A percentile compares a stretch with the other conserved stretches of the same genome.
Evolutionary conservation across 1,284 basidiomycete species (phyloP).

Genomic region (Mycosarcoma mackinlayi): DNA sequence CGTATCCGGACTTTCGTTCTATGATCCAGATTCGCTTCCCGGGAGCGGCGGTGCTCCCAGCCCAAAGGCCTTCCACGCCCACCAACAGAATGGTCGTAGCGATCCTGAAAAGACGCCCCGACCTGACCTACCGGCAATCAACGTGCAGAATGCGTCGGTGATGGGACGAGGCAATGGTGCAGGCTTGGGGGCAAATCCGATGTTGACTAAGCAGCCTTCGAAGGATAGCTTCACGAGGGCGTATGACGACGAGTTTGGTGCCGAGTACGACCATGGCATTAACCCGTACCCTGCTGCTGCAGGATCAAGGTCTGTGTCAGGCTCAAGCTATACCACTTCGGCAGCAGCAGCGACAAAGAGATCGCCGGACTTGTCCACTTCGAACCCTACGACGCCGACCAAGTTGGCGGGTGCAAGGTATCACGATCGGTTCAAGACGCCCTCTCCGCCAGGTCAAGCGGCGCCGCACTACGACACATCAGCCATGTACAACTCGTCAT

Average conservation of each 20-base stretch:
- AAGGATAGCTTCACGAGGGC: slow-evolving; percentile 45
- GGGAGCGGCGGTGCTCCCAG: slow-evolving; percentile 1
- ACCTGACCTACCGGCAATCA: slow-evolving; percentile 29
- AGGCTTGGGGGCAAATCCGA: background rate
- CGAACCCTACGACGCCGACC: slow-evolving; percentile 17
- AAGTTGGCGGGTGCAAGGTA: slow-evolving; percentile 27
- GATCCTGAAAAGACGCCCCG: slow-evolving; percentile 15
- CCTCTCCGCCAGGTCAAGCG: slow-evolving; percentile 13
- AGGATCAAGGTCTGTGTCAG: slow-evolving; percentile 25
- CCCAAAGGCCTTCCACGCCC: slow-evolving; percentile 3
- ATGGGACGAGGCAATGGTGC: background rate
- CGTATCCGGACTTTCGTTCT: slow-evolving; percentile 46
- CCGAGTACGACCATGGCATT: slow-evolving; percentile 14
- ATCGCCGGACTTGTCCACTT: background rate
- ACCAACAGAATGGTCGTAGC: slow-evolving; percentile 2
- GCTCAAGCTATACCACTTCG: slow-evolving; percentile 20
- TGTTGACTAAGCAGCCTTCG: slow-evolving; percentile 28
- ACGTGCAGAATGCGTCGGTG: slow-evolving; percentile 17
- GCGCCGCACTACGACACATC: slow-evolving; percentile 2
- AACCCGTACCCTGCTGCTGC: slow-evolving; percentile 29
- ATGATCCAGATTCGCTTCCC: slow-evolving; percentile 49
- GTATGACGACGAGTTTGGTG: slow-evolving; percentile 50
- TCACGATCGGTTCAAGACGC: slow-evolving; percentile 41
- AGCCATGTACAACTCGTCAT: slow-evolving; percentile 1
- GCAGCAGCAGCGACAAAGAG: background rate